Percentiles rank a stretch among this genome's conserved stretches.
phyloP scores from a whole-genome alignment of 306 rosid species.

The Cicer cuneatum region DNA sequence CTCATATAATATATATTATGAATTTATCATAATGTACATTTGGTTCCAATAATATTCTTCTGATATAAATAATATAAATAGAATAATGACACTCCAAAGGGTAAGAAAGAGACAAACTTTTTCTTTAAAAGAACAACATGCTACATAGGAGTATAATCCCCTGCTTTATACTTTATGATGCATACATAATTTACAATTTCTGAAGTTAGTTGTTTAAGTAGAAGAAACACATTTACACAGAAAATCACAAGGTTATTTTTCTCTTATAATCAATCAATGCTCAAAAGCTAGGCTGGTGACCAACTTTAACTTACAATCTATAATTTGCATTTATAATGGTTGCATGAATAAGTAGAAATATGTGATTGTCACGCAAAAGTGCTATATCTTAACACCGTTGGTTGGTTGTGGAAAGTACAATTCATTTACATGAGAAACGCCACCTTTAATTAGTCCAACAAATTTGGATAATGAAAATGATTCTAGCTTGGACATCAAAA shows the following conservation, averaged over 20 bases:
- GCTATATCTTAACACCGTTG: conserved; percentile 36
- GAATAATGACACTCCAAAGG: neutral
- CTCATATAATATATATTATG: too few relatives aligned
- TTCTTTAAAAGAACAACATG: neutral
- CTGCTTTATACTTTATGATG: neutral
- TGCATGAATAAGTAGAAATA: conserved; percentile 44
- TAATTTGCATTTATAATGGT: conserved; percentile 37
- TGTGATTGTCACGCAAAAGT: conserved; percentile 44
- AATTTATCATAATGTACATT: neutral
- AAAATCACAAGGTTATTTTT: neutral
- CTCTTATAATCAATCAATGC: neutral
- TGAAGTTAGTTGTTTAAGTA: neutral
- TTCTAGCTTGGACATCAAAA: too few relatives aligned
- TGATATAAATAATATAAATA: neutral
- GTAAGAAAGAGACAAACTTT: neutral
- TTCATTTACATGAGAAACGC: conserved; percentile 10
- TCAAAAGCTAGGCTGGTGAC: conserved; percentile 25
- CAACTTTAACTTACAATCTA: conserved; percentile 1
- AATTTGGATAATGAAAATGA: neutral
- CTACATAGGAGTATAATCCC: neutral
- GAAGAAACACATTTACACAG: conserved; percentile 18
- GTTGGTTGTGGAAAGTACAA: conserved; percentile 31
- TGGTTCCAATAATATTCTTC: neutral
- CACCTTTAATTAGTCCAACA: conserved; percentile 21
- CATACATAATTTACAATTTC: neutral